Evolutionary conservation across 805 yeast species (phyloP), one percentile per base, ranked within the genome.

Genomic region (Ogataea nakhonphanomensis): DNA sequence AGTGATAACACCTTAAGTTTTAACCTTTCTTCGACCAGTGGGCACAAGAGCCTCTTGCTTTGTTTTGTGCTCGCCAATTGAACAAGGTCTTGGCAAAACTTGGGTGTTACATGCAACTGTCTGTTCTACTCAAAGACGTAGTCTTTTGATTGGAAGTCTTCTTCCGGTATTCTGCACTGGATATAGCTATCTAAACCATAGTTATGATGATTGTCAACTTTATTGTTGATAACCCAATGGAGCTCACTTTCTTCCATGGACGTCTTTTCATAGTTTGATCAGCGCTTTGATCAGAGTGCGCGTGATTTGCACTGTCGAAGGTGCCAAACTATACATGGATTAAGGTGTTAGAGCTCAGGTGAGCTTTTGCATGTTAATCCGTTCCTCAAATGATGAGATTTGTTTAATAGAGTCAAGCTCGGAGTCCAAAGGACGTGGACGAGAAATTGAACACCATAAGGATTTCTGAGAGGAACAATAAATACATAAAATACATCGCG

Each of bases 371-470:
- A 25, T 11, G 9, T 33, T 38, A 25, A 30, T 30, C 26, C n/a
- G 17, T 35, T 39, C 38, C 33, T 39, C 35, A 25, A 17, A 72
- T 81, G 90, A 82, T 82, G 90, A 82, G 74, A 81, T 77, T 70
- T 27, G 67, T 63, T 70, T 77, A 75, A 80, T 81, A 81, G 90
- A 82, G 90, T 82, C 90, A 82, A 82, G 90, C 89, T 82, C 90
- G 73, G 86, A 81, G 82, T 70, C 63, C 62, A 51, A 41, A 46
- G 54, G 51, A 58, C 69, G 45, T 64, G 76, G 90, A 82, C 78
- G 89, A 82, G 45, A 56, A 49, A 41, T 51, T 51, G 53, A 54
- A 53, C 48, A 36, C 43, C 36, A 26, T 25, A 35, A 32, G 49
- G 51, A 35, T 53, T 46, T 47, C 56, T 52, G 55, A 54, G 41